A percentile compares a stretch with the other conserved stretches of the same genome.
These are phyloP conservation scores for Candida yuanshanica DNA, from an alignment of 805 yeast species.

Conservation along the genomic window DNA sequence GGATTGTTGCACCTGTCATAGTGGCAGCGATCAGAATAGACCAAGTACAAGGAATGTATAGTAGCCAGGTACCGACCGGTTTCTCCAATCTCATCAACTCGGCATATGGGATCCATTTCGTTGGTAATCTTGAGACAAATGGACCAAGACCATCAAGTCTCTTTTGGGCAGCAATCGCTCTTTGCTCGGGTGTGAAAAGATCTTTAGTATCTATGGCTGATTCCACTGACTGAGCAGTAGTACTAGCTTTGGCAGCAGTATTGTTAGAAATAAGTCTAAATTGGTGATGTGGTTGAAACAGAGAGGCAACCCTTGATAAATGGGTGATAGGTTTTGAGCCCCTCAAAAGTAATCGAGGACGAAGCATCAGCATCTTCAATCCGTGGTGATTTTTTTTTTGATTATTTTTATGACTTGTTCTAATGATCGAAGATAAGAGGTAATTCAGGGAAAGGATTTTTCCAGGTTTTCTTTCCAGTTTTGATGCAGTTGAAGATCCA, in stretches of 20 bases:
- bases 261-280: no score
- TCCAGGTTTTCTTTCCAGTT: no score
- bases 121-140: slow-evolving; percentile 60
- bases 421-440: no score
- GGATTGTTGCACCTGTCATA: slow-evolving; percentile 60
- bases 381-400: no score
- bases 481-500: no score
- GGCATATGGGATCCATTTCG: slow-evolving; percentile 78
- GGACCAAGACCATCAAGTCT: slow-evolving; percentile 39
- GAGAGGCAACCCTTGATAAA: neutral
- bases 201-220: neutral
- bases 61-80: slow-evolving; percentile 90
- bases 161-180: slow-evolving; percentile 33
- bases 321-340: neutral
- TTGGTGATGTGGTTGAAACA: no score
- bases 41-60: slow-evolving; percentile 87
- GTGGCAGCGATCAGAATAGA: slow-evolving; percentile 87
- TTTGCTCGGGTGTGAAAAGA: slow-evolving; percentile 11
- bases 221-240: neutral
- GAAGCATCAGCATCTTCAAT: neutral
- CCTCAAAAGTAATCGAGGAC: neutral
- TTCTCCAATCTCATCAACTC: slow-evolving; percentile 88
- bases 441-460: no score
- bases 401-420: no score
- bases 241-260: no score